Base-by-base conservation (phyloP, 75 land plant species). In the Cunninghamia lanceolata region DNA sequence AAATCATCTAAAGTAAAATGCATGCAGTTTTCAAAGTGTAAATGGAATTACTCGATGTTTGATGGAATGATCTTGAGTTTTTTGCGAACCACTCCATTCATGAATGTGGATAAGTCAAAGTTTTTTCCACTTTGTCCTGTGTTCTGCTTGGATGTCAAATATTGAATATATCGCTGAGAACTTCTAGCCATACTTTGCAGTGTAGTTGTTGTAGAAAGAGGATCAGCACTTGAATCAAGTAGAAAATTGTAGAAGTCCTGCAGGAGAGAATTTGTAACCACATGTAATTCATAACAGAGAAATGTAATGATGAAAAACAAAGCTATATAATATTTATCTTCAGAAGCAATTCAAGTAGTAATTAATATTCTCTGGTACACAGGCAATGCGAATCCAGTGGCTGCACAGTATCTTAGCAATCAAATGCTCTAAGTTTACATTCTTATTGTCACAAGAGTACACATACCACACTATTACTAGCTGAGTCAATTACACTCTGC, bases 191-290 rank as follows among this genome's bases (percentile, higher is more conserved):
- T 52, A 32, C 39, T 52, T 53, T 16, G 56, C 19, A 84, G 7
- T 36, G 42, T 85, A 0, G 88, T 17, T 42, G 86, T 56, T 30
- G 78, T 35, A 9, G 91, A 84, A 6, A 86, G 56, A 1, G 92
- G 88, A 35, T 88, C 86, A 83, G 38, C 79, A 2, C 50, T 85
- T 1, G 76, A 54, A 86, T 93, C 98, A 71, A 88, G 85, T 56
- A 96, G 63, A 86, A 94, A 91, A 86, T 95, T 96, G 79, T 96
- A 96, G 85, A 96, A 93, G 75, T 95, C 94, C 96, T 96, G 89
- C 39, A 53, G 39, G 43, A 28, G n/a, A 83, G 3, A 7, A 52
- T 52, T 47, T 39, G 43, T 28, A 83, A 63, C 25, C 68, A 50
- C 30, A 52, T 83, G 53, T 46, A 35, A 16, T 35, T 35, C 35